These are phyloP conservation scores for Arthrobotrys megalospora DNA, from an alignment of 2,329 filamentous ascomycete genomes.

Conservation along the genomic window DNA sequence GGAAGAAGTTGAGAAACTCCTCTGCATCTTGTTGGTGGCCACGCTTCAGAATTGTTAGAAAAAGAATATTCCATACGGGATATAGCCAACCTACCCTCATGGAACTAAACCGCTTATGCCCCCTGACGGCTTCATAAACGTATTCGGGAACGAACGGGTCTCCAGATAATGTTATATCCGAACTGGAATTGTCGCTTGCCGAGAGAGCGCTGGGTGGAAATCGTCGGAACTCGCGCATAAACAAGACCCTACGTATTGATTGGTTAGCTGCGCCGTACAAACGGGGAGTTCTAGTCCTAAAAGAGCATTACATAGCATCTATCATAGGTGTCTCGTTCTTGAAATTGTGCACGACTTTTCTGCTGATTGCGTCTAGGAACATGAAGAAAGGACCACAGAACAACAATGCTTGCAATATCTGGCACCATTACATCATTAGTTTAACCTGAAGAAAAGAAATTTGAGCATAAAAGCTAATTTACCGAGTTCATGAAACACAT, in stretches of 20 bases:
- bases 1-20: slow-evolving; percentile 92
- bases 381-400: slow-evolving; percentile 96
- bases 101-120: slow-evolving; percentile 87
- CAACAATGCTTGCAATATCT: slow-evolving; percentile 95
- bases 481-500: slow-evolving; percentile 99
- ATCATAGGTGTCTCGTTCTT: slow-evolving; percentile 94
- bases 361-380: slow-evolving; percentile 88
- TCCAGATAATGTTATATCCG: slow-evolving; percentile 89
- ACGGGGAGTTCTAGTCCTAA: not conserved
- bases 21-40: slow-evolving; percentile 98
- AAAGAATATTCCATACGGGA: not conserved
- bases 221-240: slow-evolving; percentile 88
- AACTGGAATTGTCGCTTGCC: slow-evolving; percentile 82
- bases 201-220: slow-evolving; percentile 74
- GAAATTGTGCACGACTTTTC: slow-evolving; percentile 88
- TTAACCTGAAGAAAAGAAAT: not conserved
- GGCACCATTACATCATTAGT: slow-evolving; percentile 31
- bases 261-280: slow-evolving; percentile 50
- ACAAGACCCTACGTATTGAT: slow-evolving; percentile 81
- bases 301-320: slow-evolving; percentile 81
- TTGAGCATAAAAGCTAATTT: slow-evolving; percentile 68
- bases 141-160: slow-evolving; percentile 94
- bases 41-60: slow-evolving; percentile 72
- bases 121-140: slow-evolving; percentile 92
- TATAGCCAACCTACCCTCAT: slow-evolving; percentile 80